Conservation (phyloP, 495 filamentous ascomycete genomes). For the Parathielavia appendiculata region DNA sequence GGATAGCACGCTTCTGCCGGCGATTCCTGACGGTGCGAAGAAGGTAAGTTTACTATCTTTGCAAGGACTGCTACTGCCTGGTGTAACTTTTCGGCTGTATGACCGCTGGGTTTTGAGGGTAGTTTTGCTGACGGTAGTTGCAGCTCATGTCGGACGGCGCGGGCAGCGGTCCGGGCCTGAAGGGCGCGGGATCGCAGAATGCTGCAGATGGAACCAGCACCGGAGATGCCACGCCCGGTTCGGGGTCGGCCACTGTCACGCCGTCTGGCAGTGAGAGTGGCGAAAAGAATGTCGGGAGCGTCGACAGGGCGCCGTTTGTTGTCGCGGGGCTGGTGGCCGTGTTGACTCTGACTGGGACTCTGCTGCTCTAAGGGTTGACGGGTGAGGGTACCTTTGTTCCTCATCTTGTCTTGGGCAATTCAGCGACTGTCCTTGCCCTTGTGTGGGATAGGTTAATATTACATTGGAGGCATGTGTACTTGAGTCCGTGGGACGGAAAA, state of each 20-base stretch:
- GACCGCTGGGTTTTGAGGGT: background rate
- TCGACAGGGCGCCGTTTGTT: constrained; percentile 52
- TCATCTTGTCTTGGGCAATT: too few species aligned
- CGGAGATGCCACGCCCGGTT: constrained; percentile 58
- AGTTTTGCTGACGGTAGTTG: constrained; percentile 10
- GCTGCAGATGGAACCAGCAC: constrained; percentile 53
- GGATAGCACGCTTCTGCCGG: constrained; percentile 57
- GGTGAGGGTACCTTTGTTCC: too few species aligned
- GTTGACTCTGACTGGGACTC: constrained; percentile 61
- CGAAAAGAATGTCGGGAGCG: constrained; percentile 29
- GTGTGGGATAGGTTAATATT: too few species aligned
- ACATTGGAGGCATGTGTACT: too few species aligned
- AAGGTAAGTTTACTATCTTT: constrained; percentile 26
- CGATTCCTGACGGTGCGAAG: constrained; percentile 61
- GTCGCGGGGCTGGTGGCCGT: constrained; percentile 50
- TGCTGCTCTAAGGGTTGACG: constrained; percentile 34
- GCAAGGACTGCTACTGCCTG: too few species aligned
- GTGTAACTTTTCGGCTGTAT: too few species aligned
- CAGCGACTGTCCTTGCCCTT: too few species aligned
- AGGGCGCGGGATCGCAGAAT: constrained; percentile 66
- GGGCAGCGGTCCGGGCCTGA: constrained; percentile 65
- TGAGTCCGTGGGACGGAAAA: too few species aligned
- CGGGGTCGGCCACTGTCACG: constrained; percentile 46
- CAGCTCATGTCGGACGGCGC: constrained; percentile 70
- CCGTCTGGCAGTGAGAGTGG: constrained; percentile 28